phyloP scores from a whole-genome alignment of 495 filamentous ascomycete species.

The Cudoniella acicularis region DNA sequence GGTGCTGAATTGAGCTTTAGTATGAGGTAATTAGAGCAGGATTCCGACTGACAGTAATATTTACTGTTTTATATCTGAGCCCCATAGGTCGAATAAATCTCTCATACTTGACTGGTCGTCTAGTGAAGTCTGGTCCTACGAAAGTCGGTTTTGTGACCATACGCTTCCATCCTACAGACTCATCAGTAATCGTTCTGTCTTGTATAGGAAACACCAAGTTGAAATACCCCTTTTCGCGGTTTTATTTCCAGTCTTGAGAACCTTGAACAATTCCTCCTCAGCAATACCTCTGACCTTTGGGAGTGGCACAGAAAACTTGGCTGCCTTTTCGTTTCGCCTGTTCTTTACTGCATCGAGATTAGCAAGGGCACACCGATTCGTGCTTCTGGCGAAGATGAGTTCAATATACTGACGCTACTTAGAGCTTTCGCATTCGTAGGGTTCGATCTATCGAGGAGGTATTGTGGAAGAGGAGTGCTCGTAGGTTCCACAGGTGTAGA shows the following conservation, averaged over 20 bases:
- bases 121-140: constrained; percentile 65
- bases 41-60: constrained; percentile 56
- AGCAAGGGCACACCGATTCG: background rate
- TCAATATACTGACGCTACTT: constrained; percentile 50
- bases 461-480: constrained; percentile 14
- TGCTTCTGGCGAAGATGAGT: background rate
- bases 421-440: constrained; percentile 87
- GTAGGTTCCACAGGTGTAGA: constrained; percentile 11
- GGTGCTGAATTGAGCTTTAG: constrained; percentile 38
- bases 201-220: constrained; percentile 81
- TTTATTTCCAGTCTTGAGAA: constrained; percentile 83
- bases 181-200: background rate
- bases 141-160: background rate
- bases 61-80: constrained; percentile 88
- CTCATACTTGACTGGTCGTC: constrained; percentile 93
- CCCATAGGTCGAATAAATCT: constrained; percentile 54
- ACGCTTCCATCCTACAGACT: background rate
- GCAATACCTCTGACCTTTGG: constrained; percentile 92
- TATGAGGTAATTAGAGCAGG: background rate
- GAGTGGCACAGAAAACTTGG: constrained; percentile 88
- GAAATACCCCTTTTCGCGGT: constrained; percentile 64
- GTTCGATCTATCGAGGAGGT: constrained; percentile 70
- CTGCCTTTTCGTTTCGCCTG: constrained; percentile 79
- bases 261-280: constrained; percentile 99
- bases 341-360: constrained; percentile 57